phyloP scores from a whole-genome alignment of 2,329 filamentous ascomycete genomes.

The Calonectria leucothoes region DNA sequence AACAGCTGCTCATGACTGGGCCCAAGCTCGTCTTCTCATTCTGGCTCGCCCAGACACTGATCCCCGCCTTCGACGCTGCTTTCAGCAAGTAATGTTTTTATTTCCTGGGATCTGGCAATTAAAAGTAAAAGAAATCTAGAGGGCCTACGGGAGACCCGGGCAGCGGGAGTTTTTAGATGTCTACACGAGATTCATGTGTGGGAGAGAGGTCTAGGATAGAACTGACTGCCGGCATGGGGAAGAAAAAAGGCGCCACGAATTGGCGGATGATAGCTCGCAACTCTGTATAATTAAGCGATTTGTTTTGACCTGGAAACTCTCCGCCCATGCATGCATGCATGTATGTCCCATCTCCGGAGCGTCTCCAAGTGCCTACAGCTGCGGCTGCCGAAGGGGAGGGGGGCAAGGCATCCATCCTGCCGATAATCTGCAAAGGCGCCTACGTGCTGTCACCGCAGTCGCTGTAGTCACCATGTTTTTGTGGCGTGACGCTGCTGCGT shows the following conservation, averaged over 20 bases:
- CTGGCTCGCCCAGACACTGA: slow-evolving; percentile 98
- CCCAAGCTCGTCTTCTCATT: slow-evolving; percentile 99
- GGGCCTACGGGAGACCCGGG: slow-evolving; percentile 13
- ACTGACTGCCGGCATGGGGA: slow-evolving; percentile 31
- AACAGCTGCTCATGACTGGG: slow-evolving; percentile 92
- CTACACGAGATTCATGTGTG: slow-evolving; percentile 34
- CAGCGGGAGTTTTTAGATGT: slow-evolving; percentile 35
- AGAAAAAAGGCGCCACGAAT: slow-evolving; percentile 29
- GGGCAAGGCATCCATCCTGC: too few relatives aligned
- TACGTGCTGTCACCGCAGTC: not conserved
- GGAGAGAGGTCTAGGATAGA: slow-evolving; percentile 39
- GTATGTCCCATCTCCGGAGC: not conserved
- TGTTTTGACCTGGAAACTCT: slow-evolving; percentile 38
- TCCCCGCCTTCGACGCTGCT: slow-evolving; percentile 82
- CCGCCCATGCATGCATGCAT: not conserved
- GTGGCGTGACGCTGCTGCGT: slow-evolving; percentile 41
- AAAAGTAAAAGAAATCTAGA: slow-evolving; percentile 21
- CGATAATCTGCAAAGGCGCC: not conserved
- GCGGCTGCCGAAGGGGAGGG: not conserved
- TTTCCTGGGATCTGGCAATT: slow-evolving; percentile 2
- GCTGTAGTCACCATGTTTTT: slow-evolving; percentile 29
- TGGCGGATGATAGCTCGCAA: slow-evolving; percentile 38
- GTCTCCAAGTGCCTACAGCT: not conserved
- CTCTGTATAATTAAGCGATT: slow-evolving; percentile 46
- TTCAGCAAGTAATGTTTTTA: slow-evolving; percentile 43